Conservation (phyloP, 345 rosid species). For the Mercurialis annua region DNA sequence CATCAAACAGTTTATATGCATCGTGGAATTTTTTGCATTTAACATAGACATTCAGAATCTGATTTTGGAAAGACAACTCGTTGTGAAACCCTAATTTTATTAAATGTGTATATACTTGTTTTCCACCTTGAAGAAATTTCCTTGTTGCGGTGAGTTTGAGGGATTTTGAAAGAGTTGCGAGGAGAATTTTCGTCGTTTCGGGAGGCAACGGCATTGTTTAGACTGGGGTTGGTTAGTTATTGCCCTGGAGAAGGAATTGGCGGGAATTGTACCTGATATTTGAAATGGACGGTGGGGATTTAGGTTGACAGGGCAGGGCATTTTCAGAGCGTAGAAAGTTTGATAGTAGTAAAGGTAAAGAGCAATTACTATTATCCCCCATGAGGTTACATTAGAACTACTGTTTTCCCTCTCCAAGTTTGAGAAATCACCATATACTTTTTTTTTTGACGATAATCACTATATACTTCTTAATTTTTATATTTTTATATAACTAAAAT, state of each 20-base stretch:
- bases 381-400: too few species aligned
- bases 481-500: background rate
- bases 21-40: slow-evolving; percentile 29
- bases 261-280: slow-evolving; percentile 22
- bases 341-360: too few species aligned
- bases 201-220: background rate
- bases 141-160: slow-evolving; percentile 38
- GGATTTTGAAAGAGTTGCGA: slow-evolving; percentile 9
- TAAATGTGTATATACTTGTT: slow-evolving; percentile 37
- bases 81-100: slow-evolving; percentile 40
- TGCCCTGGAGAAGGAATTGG: slow-evolving; percentile 6
- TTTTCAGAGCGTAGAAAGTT: slow-evolving; percentile 17
- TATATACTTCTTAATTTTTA: too few species aligned
- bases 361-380: too few species aligned
- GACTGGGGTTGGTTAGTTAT: background rate
- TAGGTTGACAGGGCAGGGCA: slow-evolving; percentile 13
- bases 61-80: slow-evolving; percentile 44
- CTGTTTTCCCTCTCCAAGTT: too few species aligned
- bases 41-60: slow-evolving; percentile 43
- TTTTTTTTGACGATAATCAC: too few species aligned
- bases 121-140: slow-evolving; percentile 30
- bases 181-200: background rate
- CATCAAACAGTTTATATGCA: slow-evolving; percentile 52
- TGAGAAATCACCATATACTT: too few species aligned
- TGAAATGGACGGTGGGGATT: slow-evolving; percentile 35